Evolutionary conservation across 208 protist species (phyloP).

Genomic region (Leishmania martiniquensis): DNA sequence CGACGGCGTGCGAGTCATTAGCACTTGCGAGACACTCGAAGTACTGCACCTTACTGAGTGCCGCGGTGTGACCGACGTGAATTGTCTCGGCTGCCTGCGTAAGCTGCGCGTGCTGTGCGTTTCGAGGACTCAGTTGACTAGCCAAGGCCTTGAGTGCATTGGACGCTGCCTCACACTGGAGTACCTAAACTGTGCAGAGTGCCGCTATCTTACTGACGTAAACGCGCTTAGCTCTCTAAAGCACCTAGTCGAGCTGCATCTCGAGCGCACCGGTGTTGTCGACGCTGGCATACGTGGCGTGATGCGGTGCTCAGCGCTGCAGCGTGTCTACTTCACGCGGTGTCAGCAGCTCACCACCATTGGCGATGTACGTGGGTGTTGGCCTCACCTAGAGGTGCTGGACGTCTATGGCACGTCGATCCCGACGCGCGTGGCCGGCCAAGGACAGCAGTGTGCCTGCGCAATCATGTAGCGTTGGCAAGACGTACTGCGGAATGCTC

Average conservation of each 20-base stretch:
- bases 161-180: constrained; percentile 46
- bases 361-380: constrained; percentile 34
- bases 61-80: constrained; percentile 56
- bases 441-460: constrained; percentile 64
- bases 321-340: constrained; percentile 67
- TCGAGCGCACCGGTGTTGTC: constrained; percentile 52
- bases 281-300: constrained; percentile 55
- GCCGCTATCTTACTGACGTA: constrained; percentile 64
- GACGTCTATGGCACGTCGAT: constrained; percentile 86
- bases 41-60: constrained; percentile 57
- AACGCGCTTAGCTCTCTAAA: constrained; percentile 53
- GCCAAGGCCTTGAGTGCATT: constrained; percentile 55
- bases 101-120: constrained; percentile 53
- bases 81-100: constrained; percentile 39
- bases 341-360: constrained; percentile 61
- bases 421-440: constrained; percentile 48
- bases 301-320: constrained; percentile 47
- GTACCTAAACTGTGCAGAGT: constrained; percentile 63
- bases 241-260: constrained; percentile 56
- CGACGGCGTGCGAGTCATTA: constrained; percentile 42
- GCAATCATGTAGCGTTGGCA: constrained; percentile 38
- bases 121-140: constrained; percentile 57
- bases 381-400: constrained; percentile 62
- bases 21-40: constrained; percentile 42
- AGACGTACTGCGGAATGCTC: not conserved